Conservation (phyloP, 106 monocot genomes). For the Xerophyta viscosa region DNA sequence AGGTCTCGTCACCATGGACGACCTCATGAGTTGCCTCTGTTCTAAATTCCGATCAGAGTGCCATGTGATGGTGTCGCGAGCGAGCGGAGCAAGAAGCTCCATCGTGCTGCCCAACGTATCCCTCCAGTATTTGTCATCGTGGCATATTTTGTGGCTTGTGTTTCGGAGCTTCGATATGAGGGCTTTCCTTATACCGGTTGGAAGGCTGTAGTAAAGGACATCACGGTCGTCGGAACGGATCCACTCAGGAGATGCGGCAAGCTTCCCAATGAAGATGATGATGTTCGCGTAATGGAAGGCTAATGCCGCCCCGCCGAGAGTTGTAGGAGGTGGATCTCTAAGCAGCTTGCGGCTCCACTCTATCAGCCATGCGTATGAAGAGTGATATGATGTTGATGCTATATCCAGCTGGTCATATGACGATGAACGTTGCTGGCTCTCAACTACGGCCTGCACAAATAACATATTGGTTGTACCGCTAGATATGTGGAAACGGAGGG, state of each 20-base stretch:
- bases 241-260: constrained; percentile 32
- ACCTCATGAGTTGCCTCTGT: constrained; percentile 38
- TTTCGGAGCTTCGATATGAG: constrained; percentile 46
- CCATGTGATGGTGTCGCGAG: constrained; percentile 72
- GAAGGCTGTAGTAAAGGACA: constrained; percentile 60
- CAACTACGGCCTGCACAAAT: constrained; percentile 11
- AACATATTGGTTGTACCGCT: constrained; percentile 19
- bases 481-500: constrained; percentile 9
- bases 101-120: constrained; percentile 37
- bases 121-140: constrained; percentile 31
- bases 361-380: constrained; percentile 6
- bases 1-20: constrained; percentile 26
- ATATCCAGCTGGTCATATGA: neutral
- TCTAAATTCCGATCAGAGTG: constrained; percentile 67
- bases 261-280: constrained; percentile 65
- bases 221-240: constrained; percentile 53
- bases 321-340: constrained; percentile 28
- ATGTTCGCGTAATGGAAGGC: constrained; percentile 70
- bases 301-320: constrained; percentile 59
- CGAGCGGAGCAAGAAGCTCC: constrained; percentile 67
- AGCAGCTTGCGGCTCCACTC: constrained; percentile 21
- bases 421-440: neutral
- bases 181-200: constrained; percentile 32
- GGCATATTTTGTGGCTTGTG: constrained; percentile 16
- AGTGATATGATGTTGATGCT: neutral